Base-by-base conservation (phyloP, 495 filamentous ascomycete species). In the Glonium stellatum region DNA sequence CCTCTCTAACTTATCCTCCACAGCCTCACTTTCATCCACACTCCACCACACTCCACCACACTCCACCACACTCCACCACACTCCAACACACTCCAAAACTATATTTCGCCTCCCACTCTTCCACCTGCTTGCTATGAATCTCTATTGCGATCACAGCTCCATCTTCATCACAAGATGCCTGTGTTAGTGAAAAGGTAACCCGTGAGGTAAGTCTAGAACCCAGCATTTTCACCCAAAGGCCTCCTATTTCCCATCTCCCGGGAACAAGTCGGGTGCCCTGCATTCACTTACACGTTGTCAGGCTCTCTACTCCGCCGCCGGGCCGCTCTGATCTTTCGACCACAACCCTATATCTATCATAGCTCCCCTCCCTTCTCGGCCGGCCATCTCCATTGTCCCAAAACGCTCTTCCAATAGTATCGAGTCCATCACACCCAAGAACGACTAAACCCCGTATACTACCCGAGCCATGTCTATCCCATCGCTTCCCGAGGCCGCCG, bases 181-280 rank as follows among this genome's bases (percentile, higher is more conserved):
- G 37, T 61, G 59, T 50, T 67, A 61, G 58, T n/a, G 48, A 12
- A 42, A 35, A 51, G 48, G 37, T 63, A 53, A 67, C 54, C 44
- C 31, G 64, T 57, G 63, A 66, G 54, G 64, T 66, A 60, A 27
- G 60, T 51, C 22, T 51, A 31, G 27, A 31, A n/a, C n/a, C 27
- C 27, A 31, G 27, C 3, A 31, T 31, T 31, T 6, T 6, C 21
- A 2, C n/a, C 42, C 42, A 47, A 47, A 22, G 10, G 42, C 42
- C 42, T 47, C 21, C 42, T 47, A 31, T 31, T n/a, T 31, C 27
- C 27, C 27, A 31, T 6, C 27, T 2, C 27, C 6, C 6, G 27
- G 27, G 27, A 31, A 15, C 22, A 54, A 23, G 44, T 37, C 5
- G 25, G 19, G 10, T 4, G 5, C 5, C 44, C 27, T 31, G 27